Evolutionary conservation across 371 early-diverging fungal species (phyloP).

Genomic region (Mucor lusitanicus): DNA sequence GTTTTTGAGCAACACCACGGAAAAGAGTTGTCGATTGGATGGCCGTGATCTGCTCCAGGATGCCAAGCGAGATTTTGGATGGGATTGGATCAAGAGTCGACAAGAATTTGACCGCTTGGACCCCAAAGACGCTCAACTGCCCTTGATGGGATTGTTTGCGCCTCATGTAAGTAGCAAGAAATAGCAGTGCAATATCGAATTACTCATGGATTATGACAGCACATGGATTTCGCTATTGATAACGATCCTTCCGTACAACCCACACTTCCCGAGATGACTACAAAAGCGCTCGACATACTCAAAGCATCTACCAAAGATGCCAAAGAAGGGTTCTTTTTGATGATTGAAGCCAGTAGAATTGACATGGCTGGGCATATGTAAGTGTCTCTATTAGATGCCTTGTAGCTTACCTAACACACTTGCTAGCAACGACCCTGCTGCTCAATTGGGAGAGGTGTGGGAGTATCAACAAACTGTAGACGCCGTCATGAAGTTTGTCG

Average conservation of each 20-base stretch:
- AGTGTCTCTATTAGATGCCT: constrained; percentile 12
- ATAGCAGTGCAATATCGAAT: too few species aligned
- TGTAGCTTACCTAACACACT: neutral
- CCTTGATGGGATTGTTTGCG: constrained; percentile 76
- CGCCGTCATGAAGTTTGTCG: constrained; percentile 73
- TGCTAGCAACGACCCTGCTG: constrained; percentile 85
- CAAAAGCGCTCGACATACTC: constrained; percentile 66
- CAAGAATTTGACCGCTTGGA: constrained; percentile 63
- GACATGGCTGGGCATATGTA: constrained; percentile 80
- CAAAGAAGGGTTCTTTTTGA: constrained; percentile 81
- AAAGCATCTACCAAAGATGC: constrained; percentile 29
- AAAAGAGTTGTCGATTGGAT: constrained; percentile 72
- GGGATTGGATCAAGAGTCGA: constrained; percentile 47
- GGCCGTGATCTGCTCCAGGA: constrained; percentile 60
- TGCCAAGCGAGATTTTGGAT: constrained; percentile 57
- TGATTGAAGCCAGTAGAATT: constrained; percentile 95
- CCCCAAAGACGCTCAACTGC: constrained; percentile 48
- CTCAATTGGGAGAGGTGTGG: constrained; percentile 87
- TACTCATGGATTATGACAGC: too few species aligned
- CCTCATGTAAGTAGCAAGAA: constrained; percentile 26
- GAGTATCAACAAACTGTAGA: constrained; percentile 82
- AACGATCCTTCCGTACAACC: constrained; percentile 67
- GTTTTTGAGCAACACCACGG: constrained; percentile 68
- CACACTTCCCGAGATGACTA: constrained; percentile 72
- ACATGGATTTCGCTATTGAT: constrained; percentile 85